Evolutionary conservation across 371 early-diverging fungal species (phyloP).

Genomic region (Actinomortierella ambigua): DNA sequence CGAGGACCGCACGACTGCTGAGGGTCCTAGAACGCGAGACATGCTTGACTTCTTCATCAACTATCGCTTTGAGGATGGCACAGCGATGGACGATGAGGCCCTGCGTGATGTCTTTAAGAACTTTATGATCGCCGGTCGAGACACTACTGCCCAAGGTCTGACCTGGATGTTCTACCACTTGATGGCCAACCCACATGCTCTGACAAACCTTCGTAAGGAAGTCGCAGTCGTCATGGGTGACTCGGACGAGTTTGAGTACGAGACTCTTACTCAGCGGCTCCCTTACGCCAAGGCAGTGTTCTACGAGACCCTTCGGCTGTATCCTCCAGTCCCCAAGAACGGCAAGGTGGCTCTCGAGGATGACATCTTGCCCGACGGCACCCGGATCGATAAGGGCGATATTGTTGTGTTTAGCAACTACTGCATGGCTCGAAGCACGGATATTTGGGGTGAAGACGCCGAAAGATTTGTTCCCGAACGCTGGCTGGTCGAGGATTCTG

Average conservation of each 20-base stretch:
- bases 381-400: constrained; percentile 27
- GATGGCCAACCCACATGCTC: constrained; percentile 1
- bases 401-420: constrained; percentile 22
- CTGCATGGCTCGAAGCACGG: constrained; percentile 31
- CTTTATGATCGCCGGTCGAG: constrained; percentile 7
- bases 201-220: neutral
- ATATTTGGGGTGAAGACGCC: constrained; percentile 41
- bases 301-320: constrained; percentile 4
- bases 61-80: constrained; percentile 55
- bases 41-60: constrained; percentile 64
- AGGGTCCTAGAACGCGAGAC: constrained; percentile 48
- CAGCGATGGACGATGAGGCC: constrained; percentile 50
- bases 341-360: constrained; percentile 8
- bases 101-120: constrained; percentile 4
- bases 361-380: constrained; percentile 37
- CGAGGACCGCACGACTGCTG: constrained; percentile 45
- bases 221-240: neutral
- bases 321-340: neutral
- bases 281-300: constrained; percentile 6
- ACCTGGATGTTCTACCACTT: constrained; percentile 7
- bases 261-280: neutral
- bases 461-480: constrained; percentile 36
- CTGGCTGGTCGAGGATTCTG: constrained; percentile 16
- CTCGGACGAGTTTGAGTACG: neutral
- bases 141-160: constrained; percentile 2